Evolutionary conservation across 163 green algal genomes (phyloP).

Genomic region (Chlamydomonas reinhardtii): DNA sequence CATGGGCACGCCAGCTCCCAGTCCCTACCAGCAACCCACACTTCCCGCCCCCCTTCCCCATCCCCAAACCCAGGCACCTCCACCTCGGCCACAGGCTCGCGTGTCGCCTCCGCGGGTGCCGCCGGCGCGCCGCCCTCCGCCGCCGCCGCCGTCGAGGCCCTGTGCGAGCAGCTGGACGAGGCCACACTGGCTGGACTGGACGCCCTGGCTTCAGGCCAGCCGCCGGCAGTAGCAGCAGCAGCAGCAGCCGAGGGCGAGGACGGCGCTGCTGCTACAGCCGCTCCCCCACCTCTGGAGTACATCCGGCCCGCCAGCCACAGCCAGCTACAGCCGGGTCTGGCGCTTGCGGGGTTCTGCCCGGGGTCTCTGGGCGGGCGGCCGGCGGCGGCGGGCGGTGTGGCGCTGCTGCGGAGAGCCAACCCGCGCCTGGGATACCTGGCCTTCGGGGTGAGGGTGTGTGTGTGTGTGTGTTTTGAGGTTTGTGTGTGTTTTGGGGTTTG

Average conservation of each 20-base stretch:
- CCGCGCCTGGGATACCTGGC: slow-evolving; percentile 53
- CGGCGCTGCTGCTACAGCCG: not conserved
- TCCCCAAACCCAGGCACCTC: not conserved
- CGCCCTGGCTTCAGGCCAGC: not conserved
- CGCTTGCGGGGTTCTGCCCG: slow-evolving; percentile 60
- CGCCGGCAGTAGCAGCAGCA: not conserved
- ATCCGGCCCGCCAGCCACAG: slow-evolving; percentile 1
- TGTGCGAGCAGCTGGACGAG: slow-evolving; percentile 39
- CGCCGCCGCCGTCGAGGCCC: slow-evolving; percentile 3
- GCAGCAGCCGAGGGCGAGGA: not conserved
- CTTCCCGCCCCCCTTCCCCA: too few species aligned
- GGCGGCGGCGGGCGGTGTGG: not conserved
- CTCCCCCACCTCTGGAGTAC: slow-evolving; percentile 6
- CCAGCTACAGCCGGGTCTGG: slow-evolving; percentile 39
- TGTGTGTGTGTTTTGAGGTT: too few species aligned
- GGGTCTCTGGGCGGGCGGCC: slow-evolving; percentile 38
- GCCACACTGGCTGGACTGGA: slow-evolving; percentile 23
- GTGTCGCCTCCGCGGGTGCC: not conserved
- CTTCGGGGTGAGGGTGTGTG: slow-evolving; percentile 28
- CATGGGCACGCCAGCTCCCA: too few species aligned
- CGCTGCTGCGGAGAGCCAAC: slow-evolving; percentile 49
- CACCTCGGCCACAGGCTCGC: not conserved
- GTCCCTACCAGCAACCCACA: too few species aligned
- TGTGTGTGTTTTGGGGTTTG: not conserved
- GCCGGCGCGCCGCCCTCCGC: not conserved